Percentiles rank a stretch among this genome's conserved stretches.
phyloP scores from a whole-genome alignment of 2,329 filamentous ascomycete species.

The Phoma sp. region DNA sequence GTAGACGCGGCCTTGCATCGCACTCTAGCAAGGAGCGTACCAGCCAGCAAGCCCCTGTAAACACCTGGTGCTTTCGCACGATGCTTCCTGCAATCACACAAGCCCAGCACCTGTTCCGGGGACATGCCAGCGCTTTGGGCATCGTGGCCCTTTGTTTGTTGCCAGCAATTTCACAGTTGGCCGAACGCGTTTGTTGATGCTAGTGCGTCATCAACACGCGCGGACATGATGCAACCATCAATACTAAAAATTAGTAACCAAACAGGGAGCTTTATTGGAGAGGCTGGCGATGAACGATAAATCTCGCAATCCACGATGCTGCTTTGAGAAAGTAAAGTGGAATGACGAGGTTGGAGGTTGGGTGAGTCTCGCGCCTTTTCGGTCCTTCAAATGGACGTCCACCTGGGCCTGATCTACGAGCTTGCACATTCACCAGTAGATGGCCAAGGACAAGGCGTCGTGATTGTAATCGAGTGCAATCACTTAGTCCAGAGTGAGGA shows the following conservation, averaged over 20 bases:
- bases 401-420: not conserved
- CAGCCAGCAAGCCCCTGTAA: conserved; percentile 2
- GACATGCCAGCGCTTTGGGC: conserved; percentile 1
- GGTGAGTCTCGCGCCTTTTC: not conserved
- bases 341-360: not conserved
- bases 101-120: conserved; percentile 1
- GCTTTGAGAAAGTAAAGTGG: not conserved
- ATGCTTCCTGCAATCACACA: conserved; percentile 1
- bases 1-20: conserved; percentile 7
- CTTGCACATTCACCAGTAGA: not conserved
- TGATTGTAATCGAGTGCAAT: not conserved
- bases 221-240: conserved; percentile 19
- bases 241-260: not conserved
- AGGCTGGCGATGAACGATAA: not conserved
- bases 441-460: not conserved
- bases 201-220: conserved; percentile 19
- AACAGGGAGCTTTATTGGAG: not conserved
- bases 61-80: not conserved
- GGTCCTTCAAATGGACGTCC: not conserved
- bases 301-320: not conserved
- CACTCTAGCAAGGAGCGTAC: not conserved
- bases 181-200: conserved; percentile 22
- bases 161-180: conserved; percentile 12
- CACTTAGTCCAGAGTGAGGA: too few relatives aligned
- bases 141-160: conserved; percentile 13